Evolutionary conservation across 441 rosid genomes (phyloP).

Genomic region (Syzygium syzygioides): DNA sequence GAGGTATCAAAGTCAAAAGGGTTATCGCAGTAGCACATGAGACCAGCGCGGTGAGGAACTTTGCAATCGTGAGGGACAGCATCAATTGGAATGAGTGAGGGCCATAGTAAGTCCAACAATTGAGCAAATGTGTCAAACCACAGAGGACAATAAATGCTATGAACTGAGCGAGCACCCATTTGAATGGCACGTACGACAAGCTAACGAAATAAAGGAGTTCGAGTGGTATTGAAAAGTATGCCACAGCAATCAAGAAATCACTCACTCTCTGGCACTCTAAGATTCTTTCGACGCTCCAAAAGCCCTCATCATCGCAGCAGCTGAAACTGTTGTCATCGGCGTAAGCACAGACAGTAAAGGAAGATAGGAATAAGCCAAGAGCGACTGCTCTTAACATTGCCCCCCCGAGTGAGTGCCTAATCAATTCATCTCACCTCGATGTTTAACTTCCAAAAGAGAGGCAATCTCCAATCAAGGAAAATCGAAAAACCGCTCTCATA

Average conservation of each 20-base stretch:
- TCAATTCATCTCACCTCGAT: slow-evolving; percentile 13
- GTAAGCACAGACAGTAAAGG: slow-evolving; percentile 25
- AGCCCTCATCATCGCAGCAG: slow-evolving; percentile 72
- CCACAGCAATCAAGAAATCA: slow-evolving; percentile 68
- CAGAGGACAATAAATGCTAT: slow-evolving; percentile 71
- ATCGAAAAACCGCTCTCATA: background rate
- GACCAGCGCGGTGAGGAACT: slow-evolving; percentile 59
- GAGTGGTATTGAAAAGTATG: slow-evolving; percentile 68
- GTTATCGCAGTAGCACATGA: slow-evolving; percentile 70
- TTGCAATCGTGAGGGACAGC: slow-evolving; percentile 57
- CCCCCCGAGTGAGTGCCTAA: slow-evolving; percentile 15
- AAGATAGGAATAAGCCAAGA: slow-evolving; percentile 26
- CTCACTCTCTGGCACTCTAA: slow-evolving; percentile 66
- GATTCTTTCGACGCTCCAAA: slow-evolving; percentile 42
- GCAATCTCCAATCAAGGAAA: background rate
- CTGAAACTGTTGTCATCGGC: slow-evolving; percentile 27
- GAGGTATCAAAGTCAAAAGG: slow-evolving; percentile 59
- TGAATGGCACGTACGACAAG: slow-evolving; percentile 65
- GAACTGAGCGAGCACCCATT: slow-evolving; percentile 70
- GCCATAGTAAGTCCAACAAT: slow-evolving; percentile 65
- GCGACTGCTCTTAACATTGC: slow-evolving; percentile 56
- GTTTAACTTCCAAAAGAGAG: background rate
- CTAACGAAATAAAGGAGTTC: slow-evolving; percentile 77
- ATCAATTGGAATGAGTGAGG: slow-evolving; percentile 65
- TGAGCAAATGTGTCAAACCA: slow-evolving; percentile 67